Evolutionary conservation across 1,284 basidiomycete genomes (phyloP).

Genomic region (Sporisorium exsertum): DNA sequence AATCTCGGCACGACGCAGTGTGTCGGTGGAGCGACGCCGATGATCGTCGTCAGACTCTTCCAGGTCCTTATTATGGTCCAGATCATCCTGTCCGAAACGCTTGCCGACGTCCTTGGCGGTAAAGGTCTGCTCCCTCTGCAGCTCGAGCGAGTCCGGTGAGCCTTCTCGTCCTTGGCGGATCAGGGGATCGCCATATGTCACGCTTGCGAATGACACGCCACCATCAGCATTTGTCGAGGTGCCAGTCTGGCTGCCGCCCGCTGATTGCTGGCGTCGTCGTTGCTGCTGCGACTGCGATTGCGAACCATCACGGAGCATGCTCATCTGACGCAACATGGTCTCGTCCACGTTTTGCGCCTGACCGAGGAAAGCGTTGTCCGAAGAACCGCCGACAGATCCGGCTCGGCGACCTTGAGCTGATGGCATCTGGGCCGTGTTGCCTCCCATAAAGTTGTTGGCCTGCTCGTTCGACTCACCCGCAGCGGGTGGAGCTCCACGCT

Average conservation of each 20-base stretch:
- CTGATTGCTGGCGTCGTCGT: conserved; percentile 5
- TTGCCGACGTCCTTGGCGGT: conserved; percentile 43
- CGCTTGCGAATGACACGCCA: conserved; percentile 33
- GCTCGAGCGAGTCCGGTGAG: conserved; percentile 42
- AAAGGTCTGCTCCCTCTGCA: conserved; percentile 47
- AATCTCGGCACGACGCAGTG: conserved; percentile 39
- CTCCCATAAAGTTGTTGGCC: conserved; percentile 1
- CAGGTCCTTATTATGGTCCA: conserved; percentile 17
- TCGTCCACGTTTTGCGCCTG: conserved; percentile 15
- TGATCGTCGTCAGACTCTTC: conserved; percentile 40
- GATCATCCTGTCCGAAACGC: conserved; percentile 7
- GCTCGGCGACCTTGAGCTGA: conserved; percentile 6
- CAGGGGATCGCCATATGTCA: conserved; percentile 36
- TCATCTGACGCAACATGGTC: conserved; percentile 23
- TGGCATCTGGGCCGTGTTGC: conserved; percentile 1
- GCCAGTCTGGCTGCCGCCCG: not conserved
- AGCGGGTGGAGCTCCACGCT: conserved; percentile 23
- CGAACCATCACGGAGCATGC: conserved; percentile 1
- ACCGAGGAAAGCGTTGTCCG: not conserved
- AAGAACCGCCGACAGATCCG: not conserved
- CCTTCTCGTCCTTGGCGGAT: conserved; percentile 34
- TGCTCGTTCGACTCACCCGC: not conserved
- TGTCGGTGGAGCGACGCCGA: conserved; percentile 53
- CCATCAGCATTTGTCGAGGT: conserved; percentile 8
- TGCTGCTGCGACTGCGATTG: conserved; percentile 20